Conservation (phyloP, 345 rosid genomes). For the Eucalyptus curtisii region DNA sequence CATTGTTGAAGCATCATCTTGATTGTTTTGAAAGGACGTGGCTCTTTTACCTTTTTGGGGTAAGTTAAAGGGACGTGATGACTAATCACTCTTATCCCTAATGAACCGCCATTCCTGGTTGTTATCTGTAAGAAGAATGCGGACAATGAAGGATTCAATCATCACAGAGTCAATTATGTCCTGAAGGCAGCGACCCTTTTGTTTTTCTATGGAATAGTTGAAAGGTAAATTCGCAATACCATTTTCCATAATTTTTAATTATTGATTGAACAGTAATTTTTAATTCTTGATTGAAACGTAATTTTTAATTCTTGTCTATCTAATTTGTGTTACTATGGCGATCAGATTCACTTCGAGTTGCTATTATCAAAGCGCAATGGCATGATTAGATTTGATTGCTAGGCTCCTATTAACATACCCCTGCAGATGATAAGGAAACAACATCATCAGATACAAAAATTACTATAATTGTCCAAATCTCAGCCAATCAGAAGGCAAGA, state of each 20-base stretch:
- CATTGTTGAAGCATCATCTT: neutral
- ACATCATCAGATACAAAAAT: neutral
- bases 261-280: neutral
- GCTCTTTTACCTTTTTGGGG: neutral
- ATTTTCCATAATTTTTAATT: neutral
- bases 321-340: rapidly evolving
- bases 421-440: neutral
- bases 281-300: neutral
- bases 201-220: neutral
- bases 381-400: neutral
- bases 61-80: neutral
- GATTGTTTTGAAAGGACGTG: neutral
- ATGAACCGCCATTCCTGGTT: neutral
- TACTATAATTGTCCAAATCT: neutral
- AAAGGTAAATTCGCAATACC: neutral
- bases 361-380: neutral
- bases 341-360: neutral
- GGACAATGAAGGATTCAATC: neutral
- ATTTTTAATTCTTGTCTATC: neutral
- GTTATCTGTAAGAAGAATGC: neutral
- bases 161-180: neutral
- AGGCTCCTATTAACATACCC: neutral
- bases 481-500: neutral
- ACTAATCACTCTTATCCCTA: neutral
- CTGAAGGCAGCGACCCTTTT: neutral